Conservation (phyloP, 108 stramenopile genomes). For the Cyclotella cryptica region DNA sequence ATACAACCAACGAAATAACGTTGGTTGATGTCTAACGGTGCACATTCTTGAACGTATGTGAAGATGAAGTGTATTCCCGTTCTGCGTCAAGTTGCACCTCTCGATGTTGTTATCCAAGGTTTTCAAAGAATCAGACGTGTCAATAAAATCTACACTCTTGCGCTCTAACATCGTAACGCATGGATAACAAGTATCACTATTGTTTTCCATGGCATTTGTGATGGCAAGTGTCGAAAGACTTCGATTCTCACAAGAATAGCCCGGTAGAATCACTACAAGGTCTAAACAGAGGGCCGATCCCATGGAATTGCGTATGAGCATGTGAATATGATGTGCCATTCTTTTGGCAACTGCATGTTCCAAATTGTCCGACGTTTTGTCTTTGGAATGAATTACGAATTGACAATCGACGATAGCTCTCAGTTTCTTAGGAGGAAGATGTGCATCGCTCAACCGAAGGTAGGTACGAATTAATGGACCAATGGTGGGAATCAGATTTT, state of each 20-base stretch:
- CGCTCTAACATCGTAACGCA: constrained; percentile 39
- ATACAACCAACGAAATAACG: constrained; percentile 40
- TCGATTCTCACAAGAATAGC: constrained; percentile 11
- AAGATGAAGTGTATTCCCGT: constrained; percentile 16
- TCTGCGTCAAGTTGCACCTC: too few relatives aligned
- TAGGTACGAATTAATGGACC: constrained; percentile 53
- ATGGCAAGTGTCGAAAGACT: constrained; percentile 21
- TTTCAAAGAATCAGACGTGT: background rate
- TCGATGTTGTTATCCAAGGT: background rate
- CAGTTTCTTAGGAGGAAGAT: constrained; percentile 33
- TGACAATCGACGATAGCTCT: constrained; percentile 43
- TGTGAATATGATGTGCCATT: constrained; percentile 57
- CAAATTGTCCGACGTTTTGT: background rate
- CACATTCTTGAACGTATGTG: constrained; percentile 50
- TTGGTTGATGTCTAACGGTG: constrained; percentile 50
- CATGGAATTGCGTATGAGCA: constrained; percentile 58
- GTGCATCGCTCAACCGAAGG: constrained; percentile 25
- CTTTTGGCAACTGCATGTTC: constrained; percentile 11
- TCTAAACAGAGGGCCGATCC: constrained; percentile 57
- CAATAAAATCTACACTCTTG: constrained; percentile 2
- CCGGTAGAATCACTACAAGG: constrained; percentile 35
- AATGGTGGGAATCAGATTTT: constrained; percentile 33
- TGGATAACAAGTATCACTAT: constrained; percentile 53
- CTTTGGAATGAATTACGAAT: constrained; percentile 10
- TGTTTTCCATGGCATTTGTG: constrained; percentile 31